Evolutionary conservation across 192 early-diverging fungal species (phyloP).

Genomic region (Coemansia sp.): DNA sequence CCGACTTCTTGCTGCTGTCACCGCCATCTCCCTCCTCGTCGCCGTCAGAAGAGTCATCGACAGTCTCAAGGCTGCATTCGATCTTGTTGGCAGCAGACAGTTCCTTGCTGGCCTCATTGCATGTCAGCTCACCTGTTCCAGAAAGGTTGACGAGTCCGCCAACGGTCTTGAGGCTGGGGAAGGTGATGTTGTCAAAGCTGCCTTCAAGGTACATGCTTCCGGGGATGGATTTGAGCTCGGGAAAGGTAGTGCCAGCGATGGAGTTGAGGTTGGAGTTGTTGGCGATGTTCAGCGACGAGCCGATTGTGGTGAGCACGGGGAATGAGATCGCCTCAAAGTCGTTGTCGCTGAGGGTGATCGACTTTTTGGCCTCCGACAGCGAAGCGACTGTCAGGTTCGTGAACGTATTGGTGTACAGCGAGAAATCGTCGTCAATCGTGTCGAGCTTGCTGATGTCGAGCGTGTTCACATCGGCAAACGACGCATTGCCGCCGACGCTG

Average conservation of each 20-base stretch:
- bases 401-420: slow-evolving; percentile 61
- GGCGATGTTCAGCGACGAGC: slow-evolving; percentile 61
- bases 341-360: slow-evolving; percentile 62
- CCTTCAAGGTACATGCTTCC: slow-evolving; percentile 63
- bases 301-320: slow-evolving; percentile 56
- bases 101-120: slow-evolving; percentile 33
- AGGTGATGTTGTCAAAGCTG: slow-evolving; percentile 58
- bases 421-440: slow-evolving; percentile 56
- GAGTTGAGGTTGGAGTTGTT: slow-evolving; percentile 63
- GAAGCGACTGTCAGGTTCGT: slow-evolving; percentile 50
- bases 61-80: slow-evolving; percentile 25
- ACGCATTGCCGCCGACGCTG: slow-evolving; percentile 56
- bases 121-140: slow-evolving; percentile 61
- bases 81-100: slow-evolving; percentile 33
- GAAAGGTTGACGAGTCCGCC: slow-evolving; percentile 64
- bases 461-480: slow-evolving; percentile 57
- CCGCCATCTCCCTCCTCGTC: slow-evolving; percentile 2
- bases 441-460: slow-evolving; percentile 53
- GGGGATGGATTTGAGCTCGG: slow-evolving; percentile 57
- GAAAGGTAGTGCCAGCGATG: slow-evolving; percentile 54
- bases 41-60: slow-evolving; percentile 7
- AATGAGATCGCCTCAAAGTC: slow-evolving; percentile 60
- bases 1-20: slow-evolving; percentile 17
- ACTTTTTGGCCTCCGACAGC: slow-evolving; percentile 54
- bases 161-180: slow-evolving; percentile 58